Percentiles rank a stretch among this genome's conserved stretches.
phyloP scores from a whole-genome alignment of 2,329 filamentous ascomycete genomes.

The Chaetothyriales sp. region DNA sequence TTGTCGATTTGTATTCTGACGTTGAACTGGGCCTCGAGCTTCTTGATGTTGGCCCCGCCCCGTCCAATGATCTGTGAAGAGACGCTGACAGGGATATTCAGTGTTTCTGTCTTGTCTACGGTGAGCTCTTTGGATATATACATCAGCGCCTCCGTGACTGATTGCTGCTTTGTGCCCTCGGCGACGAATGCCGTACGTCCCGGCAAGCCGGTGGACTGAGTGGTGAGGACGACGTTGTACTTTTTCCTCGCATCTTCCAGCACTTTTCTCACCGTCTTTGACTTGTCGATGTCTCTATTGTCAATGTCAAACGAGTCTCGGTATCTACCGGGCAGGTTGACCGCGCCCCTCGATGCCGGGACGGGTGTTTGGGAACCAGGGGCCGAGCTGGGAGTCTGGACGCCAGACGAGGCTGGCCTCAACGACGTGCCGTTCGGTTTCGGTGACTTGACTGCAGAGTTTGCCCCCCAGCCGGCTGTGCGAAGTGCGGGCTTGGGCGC shows the following conservation, averaged over 20 bases:
- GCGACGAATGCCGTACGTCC: slow-evolving; percentile 71
- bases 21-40: slow-evolving; percentile 76
- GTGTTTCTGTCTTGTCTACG: slow-evolving; percentile 58
- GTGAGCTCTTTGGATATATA: slow-evolving; percentile 82
- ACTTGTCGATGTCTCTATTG: slow-evolving; percentile 59
- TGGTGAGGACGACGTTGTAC: slow-evolving; percentile 72
- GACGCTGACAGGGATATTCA: slow-evolving; percentile 70
- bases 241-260: slow-evolving; percentile 84
- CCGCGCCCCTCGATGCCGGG: slow-evolving; percentile 23
- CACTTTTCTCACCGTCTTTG: slow-evolving; percentile 71
- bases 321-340: slow-evolving; percentile 60
- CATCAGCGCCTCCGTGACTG: slow-evolving; percentile 71
- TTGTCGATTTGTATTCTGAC: slow-evolving; percentile 84
- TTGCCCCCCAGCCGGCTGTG: slow-evolving; percentile 39
- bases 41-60: slow-evolving; percentile 77
- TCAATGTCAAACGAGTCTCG: slow-evolving; percentile 63
- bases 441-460: slow-evolving; percentile 31
- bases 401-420: slow-evolving; percentile 38
- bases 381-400: slow-evolving; percentile 48
- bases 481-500: slow-evolving; percentile 67
- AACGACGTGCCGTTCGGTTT: slow-evolving; percentile 32
- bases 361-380: slow-evolving; percentile 41
- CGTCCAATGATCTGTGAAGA: slow-evolving; percentile 88
- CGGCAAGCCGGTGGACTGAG: slow-evolving; percentile 52
- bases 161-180: slow-evolving; percentile 63